phyloP scores from a whole-genome alignment of 208 protist genomes.

The Wallacemonas sp. region DNA sequence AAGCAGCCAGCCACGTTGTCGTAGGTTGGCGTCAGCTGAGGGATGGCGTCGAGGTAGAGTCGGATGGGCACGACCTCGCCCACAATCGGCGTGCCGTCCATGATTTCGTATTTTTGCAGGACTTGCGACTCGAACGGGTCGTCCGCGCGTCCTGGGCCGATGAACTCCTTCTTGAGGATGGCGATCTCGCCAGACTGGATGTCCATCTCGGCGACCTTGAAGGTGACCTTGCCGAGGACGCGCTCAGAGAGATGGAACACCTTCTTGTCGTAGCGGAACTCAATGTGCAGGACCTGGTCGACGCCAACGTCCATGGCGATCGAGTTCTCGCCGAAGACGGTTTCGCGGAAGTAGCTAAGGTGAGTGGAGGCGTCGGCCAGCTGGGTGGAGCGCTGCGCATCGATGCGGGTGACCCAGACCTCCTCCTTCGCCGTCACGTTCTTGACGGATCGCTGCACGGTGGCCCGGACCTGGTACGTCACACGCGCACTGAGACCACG shows the following conservation, averaged over 20 bases:
- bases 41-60: constrained; percentile 76
- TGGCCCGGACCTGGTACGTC: constrained; percentile 64
- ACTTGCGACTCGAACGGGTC: constrained; percentile 70
- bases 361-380: constrained; percentile 61
- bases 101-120: constrained; percentile 90
- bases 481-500: constrained; percentile 69
- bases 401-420: constrained; percentile 74
- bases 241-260: constrained; percentile 75
- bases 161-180: constrained; percentile 75
- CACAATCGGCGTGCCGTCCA: constrained; percentile 90
- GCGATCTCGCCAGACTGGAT: constrained; percentile 77
- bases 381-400: constrained; percentile 40
- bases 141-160: constrained; percentile 26
- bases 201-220: constrained; percentile 78
- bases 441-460: constrained; percentile 66
- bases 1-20: constrained; percentile 60
- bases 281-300: constrained; percentile 87
- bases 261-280: constrained; percentile 88
- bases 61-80: constrained; percentile 92
- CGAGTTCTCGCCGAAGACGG: constrained; percentile 59
- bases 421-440: constrained; percentile 59
- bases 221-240: constrained; percentile 82
- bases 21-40: constrained; percentile 85
- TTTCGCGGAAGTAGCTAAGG: constrained; percentile 76
- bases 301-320: constrained; percentile 88